Conservation (phyloP, 2,329 filamentous ascomycete genomes). For the Neofusicoccum umdonicola region DNA sequence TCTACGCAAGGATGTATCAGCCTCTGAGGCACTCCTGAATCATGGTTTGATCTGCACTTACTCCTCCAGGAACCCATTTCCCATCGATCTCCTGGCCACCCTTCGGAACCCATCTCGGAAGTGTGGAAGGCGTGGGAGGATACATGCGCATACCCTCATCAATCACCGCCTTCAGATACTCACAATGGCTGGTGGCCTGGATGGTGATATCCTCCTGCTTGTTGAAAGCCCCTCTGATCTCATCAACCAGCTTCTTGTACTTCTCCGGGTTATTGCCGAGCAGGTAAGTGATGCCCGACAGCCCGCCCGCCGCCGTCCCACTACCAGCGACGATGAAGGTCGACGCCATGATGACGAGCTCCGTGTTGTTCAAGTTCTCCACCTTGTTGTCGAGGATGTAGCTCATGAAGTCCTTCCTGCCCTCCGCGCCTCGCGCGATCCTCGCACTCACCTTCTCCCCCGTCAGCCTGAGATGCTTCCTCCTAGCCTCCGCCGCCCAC, state of each 20-base stretch:
- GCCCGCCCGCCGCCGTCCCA: constrained; percentile 41
- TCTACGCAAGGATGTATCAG: neutral
- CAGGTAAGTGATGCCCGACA: constrained; percentile 37
- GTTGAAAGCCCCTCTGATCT: neutral
- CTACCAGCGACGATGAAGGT: constrained; percentile 33
- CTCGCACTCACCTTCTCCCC: neutral
- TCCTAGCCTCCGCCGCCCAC: neutral
- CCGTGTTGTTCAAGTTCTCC: neutral
- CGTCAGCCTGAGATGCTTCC: neutral
- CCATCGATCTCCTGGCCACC: constrained; percentile 39
- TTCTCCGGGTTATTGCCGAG: constrained; percentile 25
- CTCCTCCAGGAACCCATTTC: constrained; percentile 32
- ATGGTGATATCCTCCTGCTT: neutral
- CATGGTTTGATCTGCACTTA: constrained; percentile 13
- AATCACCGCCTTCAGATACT: constrained; percentile 25
- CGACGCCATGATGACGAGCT: neutral
- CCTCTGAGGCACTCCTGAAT: too few relatives aligned
- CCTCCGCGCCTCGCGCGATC: neutral
- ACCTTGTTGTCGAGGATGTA: neutral
- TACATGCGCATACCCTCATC: constrained; percentile 44
- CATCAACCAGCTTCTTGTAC: neutral
- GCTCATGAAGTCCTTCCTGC: neutral
- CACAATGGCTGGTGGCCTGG: neutral
- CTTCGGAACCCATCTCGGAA: constrained; percentile 33
- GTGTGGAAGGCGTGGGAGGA: constrained; percentile 36